Conservation (phyloP, 257 asterid genomes). For the Verbena officinalis region DNA sequence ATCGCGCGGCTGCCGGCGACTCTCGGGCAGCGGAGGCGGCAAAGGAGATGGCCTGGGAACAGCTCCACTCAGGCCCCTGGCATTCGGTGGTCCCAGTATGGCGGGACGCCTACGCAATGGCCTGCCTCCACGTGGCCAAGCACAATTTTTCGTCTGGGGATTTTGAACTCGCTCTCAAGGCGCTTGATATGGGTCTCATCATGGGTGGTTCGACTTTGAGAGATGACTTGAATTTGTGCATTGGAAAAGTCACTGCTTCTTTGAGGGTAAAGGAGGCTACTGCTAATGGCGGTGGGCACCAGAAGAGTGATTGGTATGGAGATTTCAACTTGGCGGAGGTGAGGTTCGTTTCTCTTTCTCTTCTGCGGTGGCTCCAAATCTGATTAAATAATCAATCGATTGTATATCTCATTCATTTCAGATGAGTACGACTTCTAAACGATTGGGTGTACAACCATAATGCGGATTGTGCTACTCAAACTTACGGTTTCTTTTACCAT, state of each 20-base stretch:
- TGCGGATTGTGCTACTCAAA: constrained; percentile 33
- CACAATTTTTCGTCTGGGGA: constrained; percentile 58
- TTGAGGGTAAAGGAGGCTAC: constrained; percentile 31
- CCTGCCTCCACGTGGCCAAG: constrained; percentile 83
- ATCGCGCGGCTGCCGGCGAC: constrained; percentile 78
- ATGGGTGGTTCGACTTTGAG: constrained; percentile 81
- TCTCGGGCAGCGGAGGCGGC: constrained; percentile 91
- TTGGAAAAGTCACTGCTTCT: constrained; percentile 36
- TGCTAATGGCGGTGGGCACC: constrained; percentile 31
- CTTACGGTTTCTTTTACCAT: constrained; percentile 10
- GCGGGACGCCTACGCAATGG: constrained; percentile 95
- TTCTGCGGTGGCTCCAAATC: not conserved
- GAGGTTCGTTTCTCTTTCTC: constrained; percentile 61
- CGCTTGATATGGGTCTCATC: constrained; percentile 89
- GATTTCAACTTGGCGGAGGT: constrained; percentile 83
- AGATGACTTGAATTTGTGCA: constrained; percentile 63
- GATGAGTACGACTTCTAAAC: constrained; percentile 25
- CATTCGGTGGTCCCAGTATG: constrained; percentile 85
- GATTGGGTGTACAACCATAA: constrained; percentile 31
- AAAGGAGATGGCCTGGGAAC: constrained; percentile 97
- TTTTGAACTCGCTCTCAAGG: constrained; percentile 48
- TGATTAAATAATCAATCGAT: not conserved
- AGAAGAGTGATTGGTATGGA: constrained; percentile 31
- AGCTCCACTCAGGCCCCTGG: constrained; percentile 98
- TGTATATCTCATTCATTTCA: constrained; percentile 24